Evolutionary conservation across 2,329 filamentous ascomycete species (phyloP).

Genomic region (Pezicula rhizophila): DNA sequence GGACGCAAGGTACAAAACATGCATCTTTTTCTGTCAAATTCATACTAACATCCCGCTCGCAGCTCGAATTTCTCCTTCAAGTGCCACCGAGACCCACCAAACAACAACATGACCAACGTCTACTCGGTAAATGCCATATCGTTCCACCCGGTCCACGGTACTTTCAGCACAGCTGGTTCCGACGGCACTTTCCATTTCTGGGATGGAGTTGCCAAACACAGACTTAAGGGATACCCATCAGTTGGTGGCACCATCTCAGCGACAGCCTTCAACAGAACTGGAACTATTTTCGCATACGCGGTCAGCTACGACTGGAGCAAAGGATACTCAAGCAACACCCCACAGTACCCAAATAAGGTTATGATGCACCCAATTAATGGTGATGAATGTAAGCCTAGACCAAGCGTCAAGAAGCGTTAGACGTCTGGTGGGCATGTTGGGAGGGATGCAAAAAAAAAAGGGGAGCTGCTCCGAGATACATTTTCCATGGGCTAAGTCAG

Average conservation of each 20-base stretch:
- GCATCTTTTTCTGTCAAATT: neutral
- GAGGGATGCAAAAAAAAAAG: neutral
- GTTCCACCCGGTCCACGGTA: slow-evolving; percentile 93
- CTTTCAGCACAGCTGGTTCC: slow-evolving; percentile 93
- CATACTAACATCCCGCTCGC: slow-evolving; percentile 7
- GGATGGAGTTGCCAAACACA: slow-evolving; percentile 88
- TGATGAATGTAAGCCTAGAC: slow-evolving; percentile 55
- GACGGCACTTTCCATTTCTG: slow-evolving; percentile 97
- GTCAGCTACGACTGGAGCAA: slow-evolving; percentile 98
- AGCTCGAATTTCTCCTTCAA: slow-evolving; percentile 98
- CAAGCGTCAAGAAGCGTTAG: slow-evolving; percentile 31
- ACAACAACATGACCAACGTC: slow-evolving; percentile 76
- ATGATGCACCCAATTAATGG: slow-evolving; percentile 72
- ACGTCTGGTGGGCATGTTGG: neutral
- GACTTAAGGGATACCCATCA: slow-evolving; percentile 80
- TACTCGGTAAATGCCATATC: slow-evolving; percentile 96
- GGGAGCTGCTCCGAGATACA: neutral
- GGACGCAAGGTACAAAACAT: slow-evolving; percentile 57
- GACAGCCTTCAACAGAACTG: slow-evolving; percentile 85
- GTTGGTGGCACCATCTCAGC: slow-evolving; percentile 83
- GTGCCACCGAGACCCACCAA: slow-evolving; percentile 81
- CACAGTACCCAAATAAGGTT: slow-evolving; percentile 69
- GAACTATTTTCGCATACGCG: slow-evolving; percentile 80
- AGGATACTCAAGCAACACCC: slow-evolving; percentile 80
- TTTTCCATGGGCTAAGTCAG: no score